Conservation (phyloP, 768 basidiomycete genomes). For the Amanita rubescens region DNA sequence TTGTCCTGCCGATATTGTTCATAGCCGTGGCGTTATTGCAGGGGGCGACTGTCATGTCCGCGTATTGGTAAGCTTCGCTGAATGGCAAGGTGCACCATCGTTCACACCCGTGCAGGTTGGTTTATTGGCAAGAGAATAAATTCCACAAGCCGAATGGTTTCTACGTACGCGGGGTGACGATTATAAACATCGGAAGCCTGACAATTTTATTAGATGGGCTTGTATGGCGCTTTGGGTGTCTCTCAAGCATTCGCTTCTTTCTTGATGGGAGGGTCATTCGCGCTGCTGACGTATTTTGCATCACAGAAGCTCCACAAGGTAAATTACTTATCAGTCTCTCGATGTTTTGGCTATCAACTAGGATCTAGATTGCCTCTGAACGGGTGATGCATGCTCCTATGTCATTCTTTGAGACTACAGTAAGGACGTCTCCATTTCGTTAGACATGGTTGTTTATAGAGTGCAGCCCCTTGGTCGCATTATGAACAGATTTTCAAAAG, state of each 20-base stretch:
- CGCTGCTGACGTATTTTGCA: conserved; percentile 69
- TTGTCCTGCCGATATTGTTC: conserved; percentile 61
- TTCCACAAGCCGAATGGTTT: conserved; percentile 57
- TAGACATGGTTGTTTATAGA: conserved; percentile 8
- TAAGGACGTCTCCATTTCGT: conserved; percentile 20
- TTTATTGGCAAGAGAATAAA: conserved; percentile 76
- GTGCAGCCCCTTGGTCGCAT: conserved; percentile 72
- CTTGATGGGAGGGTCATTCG: conserved; percentile 57
- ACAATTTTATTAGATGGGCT: conserved; percentile 56
- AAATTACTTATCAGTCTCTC: conserved; percentile 10
- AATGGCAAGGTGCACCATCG: conserved; percentile 4
- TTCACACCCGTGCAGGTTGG: conserved; percentile 43
- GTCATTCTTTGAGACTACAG: conserved; percentile 86
- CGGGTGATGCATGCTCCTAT: conserved; percentile 81
- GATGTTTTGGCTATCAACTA: neutral
- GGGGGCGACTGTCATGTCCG: conserved; percentile 60
- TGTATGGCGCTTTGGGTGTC: conserved; percentile 70
- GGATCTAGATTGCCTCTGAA: conserved; percentile 46
- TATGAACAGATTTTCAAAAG: conserved; percentile 86
- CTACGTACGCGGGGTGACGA: conserved; percentile 45
- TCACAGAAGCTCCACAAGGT: conserved; percentile 63
- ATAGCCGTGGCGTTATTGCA: conserved; percentile 60
- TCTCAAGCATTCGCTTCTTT: conserved; percentile 64
- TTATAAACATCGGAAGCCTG: neutral
- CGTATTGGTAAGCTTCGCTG: conserved; percentile 53